Conservation (phyloP, 2,329 filamentous ascomycete species). For the Cytospora chrysosperma region DNA sequence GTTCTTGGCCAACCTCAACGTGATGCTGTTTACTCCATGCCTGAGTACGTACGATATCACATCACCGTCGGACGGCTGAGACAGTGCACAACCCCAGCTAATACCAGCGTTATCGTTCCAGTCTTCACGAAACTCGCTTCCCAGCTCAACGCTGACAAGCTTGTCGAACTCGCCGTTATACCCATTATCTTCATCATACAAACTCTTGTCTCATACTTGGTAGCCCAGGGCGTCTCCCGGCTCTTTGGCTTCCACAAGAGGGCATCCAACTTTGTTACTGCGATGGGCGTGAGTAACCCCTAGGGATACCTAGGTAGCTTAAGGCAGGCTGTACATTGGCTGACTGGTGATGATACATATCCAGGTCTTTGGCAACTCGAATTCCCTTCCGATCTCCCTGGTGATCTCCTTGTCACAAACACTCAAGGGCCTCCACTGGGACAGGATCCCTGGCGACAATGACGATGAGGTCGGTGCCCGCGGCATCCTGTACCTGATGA, state of each 20-base stretch:
- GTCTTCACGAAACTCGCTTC: slow-evolving; percentile 97
- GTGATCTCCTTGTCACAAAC: slow-evolving; percentile 93
- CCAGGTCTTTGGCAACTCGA: slow-evolving; percentile 92
- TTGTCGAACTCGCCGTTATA: slow-evolving; percentile 87
- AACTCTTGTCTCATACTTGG: slow-evolving; percentile 80
- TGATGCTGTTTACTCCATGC: slow-evolving; percentile 94
- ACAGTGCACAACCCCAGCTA: slow-evolving; percentile 17
- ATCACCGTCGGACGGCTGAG: not conserved
- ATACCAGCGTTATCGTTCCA: slow-evolving; percentile 40
- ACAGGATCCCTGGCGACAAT: slow-evolving; percentile 85
- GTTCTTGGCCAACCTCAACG: slow-evolving; percentile 93
- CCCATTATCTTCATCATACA: slow-evolving; percentile 91
- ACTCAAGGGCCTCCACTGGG: slow-evolving; percentile 89
- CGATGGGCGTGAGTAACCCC: slow-evolving; percentile 66
- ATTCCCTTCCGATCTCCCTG: slow-evolving; percentile 94
- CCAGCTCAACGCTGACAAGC: slow-evolving; percentile 87
- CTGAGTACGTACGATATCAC: slow-evolving; percentile 72
- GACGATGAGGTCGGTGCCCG: slow-evolving; percentile 92
- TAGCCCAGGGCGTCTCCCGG: slow-evolving; percentile 68
- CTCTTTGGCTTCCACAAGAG: slow-evolving; percentile 80
- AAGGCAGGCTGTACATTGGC: not conserved
- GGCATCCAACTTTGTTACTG: slow-evolving; percentile 89
- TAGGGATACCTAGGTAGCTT: not conserved
- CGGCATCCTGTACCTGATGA: slow-evolving; percentile 91
- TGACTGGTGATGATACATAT: slow-evolving; percentile 14